Evolutionary conservation across 2,329 filamentous ascomycete species (phyloP).

Genomic region (Botrytis deweyae): DNA sequence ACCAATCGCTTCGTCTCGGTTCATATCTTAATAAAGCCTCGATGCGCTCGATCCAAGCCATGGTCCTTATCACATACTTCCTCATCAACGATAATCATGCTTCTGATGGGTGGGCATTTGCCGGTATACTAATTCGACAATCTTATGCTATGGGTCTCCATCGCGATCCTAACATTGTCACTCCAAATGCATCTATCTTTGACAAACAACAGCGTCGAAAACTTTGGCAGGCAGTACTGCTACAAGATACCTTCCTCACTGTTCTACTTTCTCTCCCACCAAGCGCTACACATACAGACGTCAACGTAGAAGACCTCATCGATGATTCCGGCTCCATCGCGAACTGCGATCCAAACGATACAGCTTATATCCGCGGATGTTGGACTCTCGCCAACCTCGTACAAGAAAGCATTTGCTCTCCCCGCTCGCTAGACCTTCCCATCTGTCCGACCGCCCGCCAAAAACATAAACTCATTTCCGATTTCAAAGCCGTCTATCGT

Average conservation of each 20-base stretch:
- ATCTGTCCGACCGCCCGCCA: slow-evolving; percentile 67
- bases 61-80: slow-evolving; percentile 81
- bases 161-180: slow-evolving; percentile 73
- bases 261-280: slow-evolving; percentile 76
- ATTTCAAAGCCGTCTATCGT: slow-evolving; percentile 70
- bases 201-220: slow-evolving; percentile 79
- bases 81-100: slow-evolving; percentile 85
- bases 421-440: slow-evolving; percentile 70
- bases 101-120: slow-evolving; percentile 80
- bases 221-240: slow-evolving; percentile 76
- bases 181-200: slow-evolving; percentile 63
- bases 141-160: slow-evolving; percentile 81
- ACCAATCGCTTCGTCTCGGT: slow-evolving; percentile 72
- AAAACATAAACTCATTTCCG: slow-evolving; percentile 66
- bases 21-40: slow-evolving; percentile 76
- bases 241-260: slow-evolving; percentile 80
- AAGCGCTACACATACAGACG: slow-evolving; percentile 76
- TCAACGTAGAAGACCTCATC: slow-evolving; percentile 69
- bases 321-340: slow-evolving; percentile 61
- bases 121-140: slow-evolving; percentile 73
- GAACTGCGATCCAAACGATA: slow-evolving; percentile 62
- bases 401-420: slow-evolving; percentile 73
- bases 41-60: slow-evolving; percentile 71
- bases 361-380: slow-evolving; percentile 64
- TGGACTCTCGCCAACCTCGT: slow-evolving; percentile 79